Conservation (phyloP, 2,329 filamentous ascomycete genomes). For the Dactylella cylindrospora region DNA sequence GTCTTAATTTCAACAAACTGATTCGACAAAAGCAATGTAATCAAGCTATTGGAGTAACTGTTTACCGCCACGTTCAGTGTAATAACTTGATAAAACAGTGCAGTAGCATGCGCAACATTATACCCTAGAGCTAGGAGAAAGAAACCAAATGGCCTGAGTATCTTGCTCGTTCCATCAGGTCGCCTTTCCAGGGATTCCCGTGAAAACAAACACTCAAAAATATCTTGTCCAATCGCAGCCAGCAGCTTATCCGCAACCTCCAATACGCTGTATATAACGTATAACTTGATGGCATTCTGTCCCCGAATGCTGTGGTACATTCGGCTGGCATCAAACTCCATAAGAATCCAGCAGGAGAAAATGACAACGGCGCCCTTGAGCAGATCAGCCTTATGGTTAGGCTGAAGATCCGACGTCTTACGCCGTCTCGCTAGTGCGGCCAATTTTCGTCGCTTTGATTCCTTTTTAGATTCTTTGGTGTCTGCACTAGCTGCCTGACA, state of each 20-base stretch:
- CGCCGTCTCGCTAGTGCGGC: conserved; percentile 43
- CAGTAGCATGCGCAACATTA: conserved; percentile 81
- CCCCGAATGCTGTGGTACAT: conserved; percentile 98
- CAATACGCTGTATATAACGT: conserved; percentile 97
- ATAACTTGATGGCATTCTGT: conserved; percentile 95
- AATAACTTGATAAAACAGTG: conserved; percentile 95
- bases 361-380: conserved; percentile 87
- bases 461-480: conserved; percentile 73
- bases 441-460: conserved; percentile 65
- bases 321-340: conserved; percentile 88
- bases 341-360: conserved; percentile 77
- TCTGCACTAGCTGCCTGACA: conserved; percentile 48
- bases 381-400: conserved; percentile 92
- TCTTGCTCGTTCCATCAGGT: conserved; percentile 83
- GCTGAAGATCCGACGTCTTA: conserved; percentile 74
- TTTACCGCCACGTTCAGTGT: conserved; percentile 97
- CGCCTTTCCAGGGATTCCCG: conserved; percentile 87
- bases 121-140: conserved; percentile 84
- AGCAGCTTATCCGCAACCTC: conserved; percentile 88
- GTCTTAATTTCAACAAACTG: conserved; percentile 99
- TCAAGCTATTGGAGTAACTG: conserved; percentile 91
- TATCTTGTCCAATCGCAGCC: conserved; percentile 89
- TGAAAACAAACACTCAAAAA: conserved; percentile 93
- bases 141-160: conserved; percentile 85
- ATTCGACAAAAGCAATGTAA: conserved; percentile 90